These are phyloP conservation scores for Mrakia blollopis DNA, from an alignment of 768 basidiomycete species.

Conservation along the genomic window DNA sequence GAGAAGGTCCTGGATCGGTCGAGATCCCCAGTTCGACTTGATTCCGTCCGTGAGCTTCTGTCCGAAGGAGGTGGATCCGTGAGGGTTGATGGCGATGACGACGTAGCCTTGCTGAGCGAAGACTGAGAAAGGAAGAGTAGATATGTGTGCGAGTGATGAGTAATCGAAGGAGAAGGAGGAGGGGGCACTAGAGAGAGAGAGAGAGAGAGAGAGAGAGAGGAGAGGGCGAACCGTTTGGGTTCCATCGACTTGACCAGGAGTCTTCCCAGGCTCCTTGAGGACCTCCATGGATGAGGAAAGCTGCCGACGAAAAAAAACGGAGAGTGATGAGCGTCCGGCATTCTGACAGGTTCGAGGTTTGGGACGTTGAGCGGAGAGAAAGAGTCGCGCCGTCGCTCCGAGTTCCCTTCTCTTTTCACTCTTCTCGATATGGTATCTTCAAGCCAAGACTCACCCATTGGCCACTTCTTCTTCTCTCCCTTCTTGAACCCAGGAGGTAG, in stretches of 20 bases:
- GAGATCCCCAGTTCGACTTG: slow-evolving; percentile 45
- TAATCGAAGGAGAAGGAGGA: background rate
- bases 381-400: no score
- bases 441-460: slow-evolving; percentile 45
- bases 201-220: background rate
- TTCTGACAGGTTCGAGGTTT: no score
- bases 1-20: slow-evolving; percentile 43
- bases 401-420: background rate
- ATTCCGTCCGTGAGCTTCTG: slow-evolving; percentile 52
- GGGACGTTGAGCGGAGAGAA: no score
- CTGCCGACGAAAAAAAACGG: slow-evolving; percentile 27
- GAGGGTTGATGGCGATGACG: slow-evolving; percentile 81
- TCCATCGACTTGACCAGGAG: slow-evolving; percentile 76
- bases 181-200: background rate
- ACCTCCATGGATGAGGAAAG: slow-evolving; percentile 71
- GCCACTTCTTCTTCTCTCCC: slow-evolving; percentile 59
- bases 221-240: slow-evolving; percentile 54
- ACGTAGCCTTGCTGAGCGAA: slow-evolving; percentile 88
- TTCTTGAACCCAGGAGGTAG: slow-evolving; percentile 72
- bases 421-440: background rate
- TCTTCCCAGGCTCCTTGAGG: slow-evolving; percentile 73
- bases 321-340: background rate
- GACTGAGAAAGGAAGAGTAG: slow-evolving; percentile 41
- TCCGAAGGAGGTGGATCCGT: slow-evolving; percentile 88
- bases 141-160: background rate